Evolutionary conservation across 2,329 filamentous ascomycete genomes (phyloP).

Genomic region (Basipetospora chlamydospora): DNA sequence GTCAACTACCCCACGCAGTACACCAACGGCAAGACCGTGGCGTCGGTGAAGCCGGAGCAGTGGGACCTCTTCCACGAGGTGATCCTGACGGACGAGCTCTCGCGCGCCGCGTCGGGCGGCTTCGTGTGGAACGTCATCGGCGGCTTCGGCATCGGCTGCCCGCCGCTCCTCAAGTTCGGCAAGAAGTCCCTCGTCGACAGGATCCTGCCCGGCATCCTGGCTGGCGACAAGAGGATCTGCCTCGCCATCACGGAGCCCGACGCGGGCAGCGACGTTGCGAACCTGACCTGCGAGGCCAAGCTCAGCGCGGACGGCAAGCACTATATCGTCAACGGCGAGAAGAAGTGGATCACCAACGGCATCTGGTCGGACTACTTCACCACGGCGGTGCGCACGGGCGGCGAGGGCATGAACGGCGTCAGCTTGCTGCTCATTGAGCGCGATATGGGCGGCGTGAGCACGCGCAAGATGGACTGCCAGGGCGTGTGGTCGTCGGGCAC

Average conservation of each 20-base stretch:
- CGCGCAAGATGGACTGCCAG: constrained; percentile 94
- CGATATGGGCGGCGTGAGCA: constrained; percentile 68
- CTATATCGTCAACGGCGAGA: constrained; percentile 98
- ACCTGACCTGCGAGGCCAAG: constrained; percentile 90
- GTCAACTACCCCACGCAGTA: constrained; percentile 68
- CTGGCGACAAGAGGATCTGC: constrained; percentile 93
- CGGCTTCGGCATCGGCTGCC: constrained; percentile 90
- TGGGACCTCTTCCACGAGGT: constrained; percentile 99
- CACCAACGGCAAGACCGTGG: constrained; percentile 50
- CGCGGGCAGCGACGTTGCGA: constrained; percentile 88
- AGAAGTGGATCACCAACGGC: constrained; percentile 99
- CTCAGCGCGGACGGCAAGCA: constrained; percentile 91
- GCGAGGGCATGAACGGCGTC: constrained; percentile 82
- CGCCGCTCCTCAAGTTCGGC: constrained; percentile 84
- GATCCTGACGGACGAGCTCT: constrained; percentile 87
- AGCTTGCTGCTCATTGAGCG: constrained; percentile 87
- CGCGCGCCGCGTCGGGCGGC: constrained; percentile 74
- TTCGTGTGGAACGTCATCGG: constrained; percentile 96
- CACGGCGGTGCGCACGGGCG: constrained; percentile 82
- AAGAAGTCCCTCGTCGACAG: constrained; percentile 72
- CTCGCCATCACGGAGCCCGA: constrained; percentile 95
- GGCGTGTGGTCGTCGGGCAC: constrained; percentile 92
- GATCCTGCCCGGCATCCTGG: constrained; percentile 75
- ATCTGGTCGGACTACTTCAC: constrained; percentile 97
- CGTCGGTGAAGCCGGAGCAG: constrained; percentile 69